Conservation (phyloP, 2,329 filamentous ascomycete genomes). For the Aureobasidium sp. region DNA sequence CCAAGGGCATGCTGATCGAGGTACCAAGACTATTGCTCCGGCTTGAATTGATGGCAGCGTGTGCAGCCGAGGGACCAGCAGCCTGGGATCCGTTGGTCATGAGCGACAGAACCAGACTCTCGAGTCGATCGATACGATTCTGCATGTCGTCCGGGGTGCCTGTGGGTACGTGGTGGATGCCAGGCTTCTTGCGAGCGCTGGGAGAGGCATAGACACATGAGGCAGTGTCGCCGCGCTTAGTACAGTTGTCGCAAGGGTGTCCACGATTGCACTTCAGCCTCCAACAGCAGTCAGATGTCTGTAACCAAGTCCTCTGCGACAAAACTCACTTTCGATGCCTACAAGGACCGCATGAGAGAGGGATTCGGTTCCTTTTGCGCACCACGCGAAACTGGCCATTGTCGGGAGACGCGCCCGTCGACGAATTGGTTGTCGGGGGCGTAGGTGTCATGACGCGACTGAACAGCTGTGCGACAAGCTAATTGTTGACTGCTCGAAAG, state of each 20-base stretch:
- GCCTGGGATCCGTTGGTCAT: constrained; percentile 80
- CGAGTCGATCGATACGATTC: constrained; percentile 90
- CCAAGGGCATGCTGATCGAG: constrained; percentile 20
- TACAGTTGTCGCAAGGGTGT: constrained; percentile 88
- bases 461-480: not conserved
- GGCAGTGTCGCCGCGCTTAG: constrained; percentile 71
- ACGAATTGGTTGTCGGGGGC: constrained; percentile 69
- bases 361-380: constrained; percentile 83
- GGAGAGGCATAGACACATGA: constrained; percentile 76
- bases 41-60: constrained; percentile 44
- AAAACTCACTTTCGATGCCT: constrained; percentile 73
- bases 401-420: constrained; percentile 72
- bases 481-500: not conserved
- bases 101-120: constrained; percentile 81
- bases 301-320: not conserved
- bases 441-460: constrained; percentile 54
- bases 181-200: constrained; percentile 62
- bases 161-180: constrained; percentile 24
- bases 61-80: constrained; percentile 47
- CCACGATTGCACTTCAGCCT: constrained; percentile 87
- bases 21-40: constrained; percentile 32
- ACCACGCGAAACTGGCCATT: constrained; percentile 73
- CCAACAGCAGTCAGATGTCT: constrained; percentile 31
- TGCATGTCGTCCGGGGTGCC: constrained; percentile 90
- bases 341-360: constrained; percentile 85